Evolutionary conservation across 1,139 yeast genomes (phyloP).

Genomic region (Lodderomyces pseudojiufengensis): DNA sequence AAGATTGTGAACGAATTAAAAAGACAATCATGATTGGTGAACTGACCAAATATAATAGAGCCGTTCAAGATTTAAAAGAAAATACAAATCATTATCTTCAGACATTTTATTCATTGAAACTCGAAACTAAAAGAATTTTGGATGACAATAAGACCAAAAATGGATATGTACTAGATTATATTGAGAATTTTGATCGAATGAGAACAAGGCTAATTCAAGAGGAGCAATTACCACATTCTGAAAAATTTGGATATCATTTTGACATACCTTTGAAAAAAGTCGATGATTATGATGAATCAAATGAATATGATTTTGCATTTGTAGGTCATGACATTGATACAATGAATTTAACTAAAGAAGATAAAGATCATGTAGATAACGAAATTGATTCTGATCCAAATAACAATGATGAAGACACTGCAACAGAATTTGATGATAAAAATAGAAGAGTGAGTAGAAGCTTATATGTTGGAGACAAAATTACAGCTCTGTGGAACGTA

Average conservation of each 20-base stretch:
- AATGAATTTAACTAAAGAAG: constrained; percentile 20
- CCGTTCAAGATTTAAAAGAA: constrained; percentile 62
- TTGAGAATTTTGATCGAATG: constrained; percentile 67
- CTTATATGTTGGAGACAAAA: constrained; percentile 66
- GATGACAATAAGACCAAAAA: constrained; percentile 17
- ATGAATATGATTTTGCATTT: constrained; percentile 18
- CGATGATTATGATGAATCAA: constrained; percentile 14
- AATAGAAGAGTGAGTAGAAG: constrained; percentile 71
- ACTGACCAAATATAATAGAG: constrained; percentile 44
- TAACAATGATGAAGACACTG: constrained; percentile 16
- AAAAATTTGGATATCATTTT: constrained; percentile 38
- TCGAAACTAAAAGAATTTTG: constrained; percentile 40
- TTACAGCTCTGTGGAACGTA: constrained; percentile 68
- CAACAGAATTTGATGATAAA: constrained; percentile 52
- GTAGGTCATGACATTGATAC: constrained; percentile 24
- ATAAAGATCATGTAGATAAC: constrained; percentile 2
- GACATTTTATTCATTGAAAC: constrained; percentile 43
- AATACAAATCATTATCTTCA: constrained; percentile 49
- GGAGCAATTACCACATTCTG: constrained; percentile 38
- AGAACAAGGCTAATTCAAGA: constrained; percentile 55
- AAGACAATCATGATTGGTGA: constrained; percentile 47
- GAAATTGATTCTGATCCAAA: constrained; percentile 8
- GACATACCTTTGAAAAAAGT: constrained; percentile 35
- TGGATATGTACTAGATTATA: constrained; percentile 53
- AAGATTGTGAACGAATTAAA: constrained; percentile 46